Conservation (phyloP, 495 filamentous ascomycete species). For the Talaromyces stipitatus region DNA sequence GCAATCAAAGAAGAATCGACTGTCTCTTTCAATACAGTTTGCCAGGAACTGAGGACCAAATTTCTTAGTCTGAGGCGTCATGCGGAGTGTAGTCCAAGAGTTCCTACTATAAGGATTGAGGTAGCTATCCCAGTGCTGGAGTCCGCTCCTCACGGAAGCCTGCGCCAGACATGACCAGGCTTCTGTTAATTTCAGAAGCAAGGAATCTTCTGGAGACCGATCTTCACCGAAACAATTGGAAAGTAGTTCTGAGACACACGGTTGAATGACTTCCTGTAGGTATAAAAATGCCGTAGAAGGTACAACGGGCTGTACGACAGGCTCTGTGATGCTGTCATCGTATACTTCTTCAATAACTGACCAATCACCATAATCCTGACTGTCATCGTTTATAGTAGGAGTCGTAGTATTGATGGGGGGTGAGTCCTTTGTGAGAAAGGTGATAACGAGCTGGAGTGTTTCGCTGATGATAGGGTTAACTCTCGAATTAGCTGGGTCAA, state of each 20-base stretch:
- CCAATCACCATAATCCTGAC: conserved; percentile 70
- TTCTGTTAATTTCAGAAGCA: conserved; percentile 48
- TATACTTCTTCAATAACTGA: conserved; percentile 46
- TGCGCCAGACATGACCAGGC: conserved; percentile 53
- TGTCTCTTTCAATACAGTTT: conserved; percentile 44
- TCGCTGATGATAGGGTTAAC: conserved; percentile 30
- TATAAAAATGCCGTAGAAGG: conserved; percentile 21
- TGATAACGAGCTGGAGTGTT: conserved; percentile 26
- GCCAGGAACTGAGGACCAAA: conserved; percentile 57
- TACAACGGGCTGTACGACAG: conserved; percentile 12
- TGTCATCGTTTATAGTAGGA: conserved; percentile 48
- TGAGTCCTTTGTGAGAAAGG: conserved; percentile 29
- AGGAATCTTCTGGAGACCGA: conserved; percentile 43
- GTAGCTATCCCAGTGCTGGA: conserved; percentile 51
- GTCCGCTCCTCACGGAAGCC: conserved; percentile 34
- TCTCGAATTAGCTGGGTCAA: conserved; percentile 26
- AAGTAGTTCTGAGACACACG: conserved; percentile 47
- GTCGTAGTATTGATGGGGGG: background rate
- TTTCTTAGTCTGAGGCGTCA: conserved; percentile 57
- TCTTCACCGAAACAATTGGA: conserved; percentile 67
- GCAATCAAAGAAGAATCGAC: conserved; percentile 33
- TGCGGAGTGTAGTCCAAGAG: conserved; percentile 55
- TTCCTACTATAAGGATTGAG: conserved; percentile 46
- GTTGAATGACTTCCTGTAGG: conserved; percentile 39
- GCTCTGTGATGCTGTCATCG: conserved; percentile 21